Base-by-base conservation (phyloP, 2,329 filamentous ascomycete species). In the Phaeoacremonium minimum region DNA sequence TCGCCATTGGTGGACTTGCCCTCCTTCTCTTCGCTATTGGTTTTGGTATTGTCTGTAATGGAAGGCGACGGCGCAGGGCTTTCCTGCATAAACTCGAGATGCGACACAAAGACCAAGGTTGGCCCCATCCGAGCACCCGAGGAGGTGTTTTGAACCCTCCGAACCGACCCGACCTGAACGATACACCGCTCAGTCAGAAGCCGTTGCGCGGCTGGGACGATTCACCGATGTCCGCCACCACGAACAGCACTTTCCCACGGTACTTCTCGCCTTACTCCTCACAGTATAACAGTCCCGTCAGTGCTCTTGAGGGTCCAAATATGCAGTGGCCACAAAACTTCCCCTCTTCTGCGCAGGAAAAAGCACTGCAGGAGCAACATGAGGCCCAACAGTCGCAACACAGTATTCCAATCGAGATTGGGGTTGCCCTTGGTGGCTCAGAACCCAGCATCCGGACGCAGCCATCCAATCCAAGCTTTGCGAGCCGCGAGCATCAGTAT, bases 261-360 rank as follows among this genome's bases (percentile, higher is more conserved):
- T 77, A 80, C 55, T 69, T 78, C 44, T 79, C 75, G 4, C 77
- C 78, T 0, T 82, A 81, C 49, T 67, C 64, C 15, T 78, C 75
- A 28, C 73, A 77, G 41, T 80, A 70, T 56, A 76, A 64, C 53
- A 80, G 75, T 47, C 77, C 77, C 1, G 63, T 76, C 41, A 73
- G 64, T 36, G 68, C 59, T 0, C 57, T 55, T 1, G 67, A 69
- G 22, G 51, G 46, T 3, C 47, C 51, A 0, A 44, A 47, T 8
- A 52, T 55, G 45, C 47, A 55, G 13, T 70, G 66, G 67, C 67
- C 63, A 4, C 34, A 42, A 15, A 30, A 32, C 12, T 39, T 39
- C 30, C 41, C 44, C 9, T 35, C 53, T n/a, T 41, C 48, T 17
- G 33, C 40, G 18, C 42, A 43, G 19, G 44, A 45, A 36, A 46